Evolutionary conservation across 2,329 filamentous ascomycete genomes (phyloP), one percentile per base, ranked within the genome.

Genomic region (Ophiostoma montium): DNA sequence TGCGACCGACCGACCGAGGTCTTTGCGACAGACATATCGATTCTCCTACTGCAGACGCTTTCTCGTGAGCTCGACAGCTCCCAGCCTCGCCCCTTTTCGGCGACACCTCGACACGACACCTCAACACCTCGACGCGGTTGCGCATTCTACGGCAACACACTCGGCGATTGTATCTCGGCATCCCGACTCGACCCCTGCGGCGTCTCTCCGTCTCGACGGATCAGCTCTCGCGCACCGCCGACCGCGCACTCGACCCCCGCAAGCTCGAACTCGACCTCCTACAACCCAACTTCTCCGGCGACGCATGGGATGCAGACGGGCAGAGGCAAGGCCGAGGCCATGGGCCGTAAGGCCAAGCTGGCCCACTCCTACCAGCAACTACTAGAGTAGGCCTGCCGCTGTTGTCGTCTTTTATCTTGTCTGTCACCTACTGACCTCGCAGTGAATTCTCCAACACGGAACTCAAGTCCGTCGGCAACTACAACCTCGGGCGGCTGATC

Each of bases 301-400:
- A 39, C 46, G 50, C 35, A 46, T 44, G 19, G 39, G 19, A 52
- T 52, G 51, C 51, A 53, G 49, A 19, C 46, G 46, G 86, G 86
- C 51, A 73, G 82, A 57, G 85, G 84, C 46, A 94, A 94, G 58
- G 86, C 83, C 43, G 63, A 72, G 31, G 86, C 85, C 31, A 77
- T 94, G 62, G 74, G 71, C 65, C 73, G 76, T 60, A 79, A 78
- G 70, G 74, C 74, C 60, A 80, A 80, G 89, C 89, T 98, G 72
- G 87, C 89, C 64, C 86, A 83, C 67, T 96, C 92, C 58, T 98
- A 98, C 70, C 86, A 94, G 71, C 85, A 94, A 69, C 78, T 98
- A 60, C 79, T 98, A 60, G 84, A 94, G 87, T 94, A 13, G n/a
- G 21, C 10, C 13, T 15, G 10, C 23, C n/a, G 5, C 10, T 3